These are phyloP conservation scores for Psilocybe azurescens DNA, from an alignment of 768 basidiomycete species.

Conservation along the genomic window DNA sequence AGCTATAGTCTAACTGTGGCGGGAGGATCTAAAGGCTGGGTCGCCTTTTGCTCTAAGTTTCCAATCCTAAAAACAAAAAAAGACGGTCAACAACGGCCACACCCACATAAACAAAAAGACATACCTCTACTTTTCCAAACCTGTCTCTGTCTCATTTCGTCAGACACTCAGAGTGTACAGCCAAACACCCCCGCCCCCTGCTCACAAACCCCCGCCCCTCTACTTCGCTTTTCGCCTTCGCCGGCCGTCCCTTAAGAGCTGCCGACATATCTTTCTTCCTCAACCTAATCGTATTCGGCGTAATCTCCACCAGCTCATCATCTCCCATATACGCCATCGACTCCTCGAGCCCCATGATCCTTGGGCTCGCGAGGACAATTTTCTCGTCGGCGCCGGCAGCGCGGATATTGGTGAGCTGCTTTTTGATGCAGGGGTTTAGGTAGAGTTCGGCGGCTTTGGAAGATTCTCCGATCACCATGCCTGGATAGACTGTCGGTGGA, in stretches of 20 bases:
- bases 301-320: slow-evolving; percentile 54
- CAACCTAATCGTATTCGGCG: slow-evolving; percentile 44
- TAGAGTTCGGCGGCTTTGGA: slow-evolving; percentile 51
- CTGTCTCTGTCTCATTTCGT: background rate
- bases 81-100: no score
- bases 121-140: background rate
- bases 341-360: slow-evolving; percentile 51
- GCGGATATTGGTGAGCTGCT: slow-evolving; percentile 55
- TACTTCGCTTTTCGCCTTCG: slow-evolving; percentile 25
- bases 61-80: no score
- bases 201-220: background rate
- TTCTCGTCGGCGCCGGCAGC: slow-evolving; percentile 55
- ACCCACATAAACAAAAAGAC: background rate
- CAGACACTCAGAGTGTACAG: no score
- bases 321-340: slow-evolving; percentile 53
- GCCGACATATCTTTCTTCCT: slow-evolving; percentile 47
- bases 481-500: slow-evolving; percentile 44
- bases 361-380: slow-evolving; percentile 49
- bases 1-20: no score
- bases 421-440: slow-evolving; percentile 52
- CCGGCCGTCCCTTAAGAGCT: slow-evolving; percentile 37
- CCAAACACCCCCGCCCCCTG: background rate
- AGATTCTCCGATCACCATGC: slow-evolving; percentile 58
- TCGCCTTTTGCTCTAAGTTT: no score
- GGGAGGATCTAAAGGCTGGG: no score